phyloP scores from a whole-genome alignment of 441 rosid genomes.

The Hura crepitans region DNA sequence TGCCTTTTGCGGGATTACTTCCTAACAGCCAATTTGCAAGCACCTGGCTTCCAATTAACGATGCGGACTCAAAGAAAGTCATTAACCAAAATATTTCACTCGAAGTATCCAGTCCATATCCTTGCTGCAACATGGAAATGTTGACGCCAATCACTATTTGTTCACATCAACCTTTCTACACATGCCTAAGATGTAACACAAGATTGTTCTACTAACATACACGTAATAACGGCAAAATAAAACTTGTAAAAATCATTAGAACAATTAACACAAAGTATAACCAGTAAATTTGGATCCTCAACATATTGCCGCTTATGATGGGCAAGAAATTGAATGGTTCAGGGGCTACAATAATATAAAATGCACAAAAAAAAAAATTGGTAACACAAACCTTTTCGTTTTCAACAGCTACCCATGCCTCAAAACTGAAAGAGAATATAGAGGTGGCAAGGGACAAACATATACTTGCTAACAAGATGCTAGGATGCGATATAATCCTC shows the following conservation, averaged over 20 bases:
- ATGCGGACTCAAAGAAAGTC: constrained; percentile 75
- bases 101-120: constrained; percentile 65
- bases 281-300: neutral
- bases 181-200: neutral
- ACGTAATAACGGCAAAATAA: no score
- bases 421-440: constrained; percentile 67
- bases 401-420: constrained; percentile 77
- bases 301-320: constrained; percentile 1
- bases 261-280: neutral
- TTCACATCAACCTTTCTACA: neutral
- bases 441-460: constrained; percentile 71
- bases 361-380: neutral
- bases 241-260: neutral
- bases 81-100: constrained; percentile 83
- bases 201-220: neutral
- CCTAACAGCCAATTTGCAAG: constrained; percentile 67
- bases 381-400: constrained; percentile 63
- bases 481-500: constrained; percentile 49
- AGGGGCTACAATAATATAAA: neutral
- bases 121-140: constrained; percentile 53
- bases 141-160: neutral
- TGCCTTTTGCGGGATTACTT: constrained; percentile 38
- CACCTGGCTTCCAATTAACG: constrained; percentile 71
- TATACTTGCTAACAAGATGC: constrained; percentile 51
- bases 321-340: neutral